Conservation (phyloP, 495 filamentous ascomycete species). For the Halenospora varia region DNA sequence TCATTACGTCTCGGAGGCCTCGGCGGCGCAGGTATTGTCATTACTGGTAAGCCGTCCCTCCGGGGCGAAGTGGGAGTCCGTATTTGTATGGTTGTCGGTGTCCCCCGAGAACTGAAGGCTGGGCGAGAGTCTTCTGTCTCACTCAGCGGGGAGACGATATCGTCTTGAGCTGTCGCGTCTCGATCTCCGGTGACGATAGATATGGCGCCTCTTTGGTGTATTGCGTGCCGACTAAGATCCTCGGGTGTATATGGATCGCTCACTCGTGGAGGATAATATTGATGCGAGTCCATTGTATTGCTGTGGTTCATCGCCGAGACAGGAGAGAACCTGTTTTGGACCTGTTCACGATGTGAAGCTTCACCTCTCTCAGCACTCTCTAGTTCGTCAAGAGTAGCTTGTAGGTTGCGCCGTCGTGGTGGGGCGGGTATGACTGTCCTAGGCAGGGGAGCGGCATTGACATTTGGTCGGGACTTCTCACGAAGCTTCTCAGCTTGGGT, state of each 20-base stretch:
- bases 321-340: background rate
- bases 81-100: background rate
- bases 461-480: conserved; percentile 24
- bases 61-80: conserved; percentile 10
- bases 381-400: conserved; percentile 14
- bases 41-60: conserved; percentile 13
- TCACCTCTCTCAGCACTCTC: conserved; percentile 6
- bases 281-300: background rate
- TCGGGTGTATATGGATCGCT: conserved; percentile 21
- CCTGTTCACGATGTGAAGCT: background rate
- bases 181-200: conserved; percentile 14
- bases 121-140: background rate
- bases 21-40: conserved; percentile 22
- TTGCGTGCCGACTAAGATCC: conserved; percentile 7
- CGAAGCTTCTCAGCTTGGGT: conserved; percentile 30
- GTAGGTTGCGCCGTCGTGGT: conserved; percentile 34
- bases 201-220: conserved; percentile 19
- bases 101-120: conserved; percentile 6
- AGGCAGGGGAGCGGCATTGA: conserved; percentile 37
- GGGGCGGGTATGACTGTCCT: conserved; percentile 69
- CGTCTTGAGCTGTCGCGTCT: background rate
- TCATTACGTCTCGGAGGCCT: conserved; percentile 9
- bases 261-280: conserved; percentile 5
- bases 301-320: background rate
- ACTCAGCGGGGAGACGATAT: background rate